These are phyloP conservation scores for Mangifera indica DNA, from an alignment of 345 rosid species.

Conservation along the genomic window DNA sequence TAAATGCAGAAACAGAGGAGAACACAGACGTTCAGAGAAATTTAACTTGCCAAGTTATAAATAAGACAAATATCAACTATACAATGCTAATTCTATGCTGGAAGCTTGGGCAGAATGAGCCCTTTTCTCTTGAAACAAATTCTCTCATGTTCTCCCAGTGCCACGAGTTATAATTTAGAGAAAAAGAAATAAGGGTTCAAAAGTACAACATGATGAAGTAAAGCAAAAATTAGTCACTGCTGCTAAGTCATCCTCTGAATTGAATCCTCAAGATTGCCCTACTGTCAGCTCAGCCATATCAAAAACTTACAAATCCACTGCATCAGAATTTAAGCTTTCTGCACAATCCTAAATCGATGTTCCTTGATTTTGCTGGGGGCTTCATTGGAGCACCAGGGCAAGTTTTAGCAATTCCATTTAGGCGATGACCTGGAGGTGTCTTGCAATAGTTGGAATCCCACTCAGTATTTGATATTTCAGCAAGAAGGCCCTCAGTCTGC, in stretches of 20 bases:
- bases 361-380: slow-evolving; percentile 37
- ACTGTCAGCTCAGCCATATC: background rate
- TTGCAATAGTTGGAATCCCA: slow-evolving; percentile 34
- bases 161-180: slow-evolving; percentile 16
- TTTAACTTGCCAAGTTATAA: slow-evolving; percentile 16
- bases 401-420: slow-evolving; percentile 43
- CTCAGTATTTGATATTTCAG: slow-evolving; percentile 27
- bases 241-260: slow-evolving; percentile 8
- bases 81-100: slow-evolving; percentile 24
- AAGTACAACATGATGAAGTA: slow-evolving; percentile 8
- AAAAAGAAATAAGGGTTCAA: slow-evolving; percentile 15
- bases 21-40: background rate
- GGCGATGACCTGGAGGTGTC: slow-evolving; percentile 43
- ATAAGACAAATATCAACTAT: slow-evolving; percentile 20
- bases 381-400: slow-evolving; percentile 66
- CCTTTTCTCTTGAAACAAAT: background rate
- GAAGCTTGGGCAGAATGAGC: slow-evolving; percentile 7
- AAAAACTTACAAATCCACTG: slow-evolving; percentile 6
- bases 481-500: slow-evolving; percentile 38
- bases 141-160: background rate
- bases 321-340: slow-evolving; percentile 58
- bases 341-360: slow-evolving; percentile 43
- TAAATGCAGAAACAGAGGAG: background rate
- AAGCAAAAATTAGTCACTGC: slow-evolving; percentile 19
- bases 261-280: slow-evolving; percentile 6